These are phyloP conservation scores for Aegilops umbellulata DNA, from an alignment of 176 grass and related monocot genomes.

Conservation along the genomic window DNA sequence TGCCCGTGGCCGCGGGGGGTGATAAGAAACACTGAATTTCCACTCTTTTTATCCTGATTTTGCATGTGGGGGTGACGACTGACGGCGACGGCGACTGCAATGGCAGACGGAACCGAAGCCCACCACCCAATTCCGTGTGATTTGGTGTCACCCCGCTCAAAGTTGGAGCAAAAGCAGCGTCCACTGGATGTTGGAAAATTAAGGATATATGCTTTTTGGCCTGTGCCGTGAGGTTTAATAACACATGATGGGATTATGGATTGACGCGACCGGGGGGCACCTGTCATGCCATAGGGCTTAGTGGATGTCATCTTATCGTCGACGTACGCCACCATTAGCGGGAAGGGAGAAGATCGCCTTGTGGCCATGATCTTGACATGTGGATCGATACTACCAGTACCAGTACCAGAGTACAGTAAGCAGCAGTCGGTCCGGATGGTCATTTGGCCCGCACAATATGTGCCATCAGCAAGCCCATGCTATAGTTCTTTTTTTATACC, in stretches of 20 bases:
- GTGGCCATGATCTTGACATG: conserved; percentile 33
- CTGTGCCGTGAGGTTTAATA: conserved; percentile 14
- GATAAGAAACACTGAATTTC: conserved; percentile 39
- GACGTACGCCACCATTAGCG: conserved; percentile 3
- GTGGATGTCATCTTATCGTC: conserved; percentile 36
- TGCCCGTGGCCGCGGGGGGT: background rate
- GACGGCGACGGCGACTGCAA: background rate
- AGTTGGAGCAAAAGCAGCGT: conserved; percentile 24
- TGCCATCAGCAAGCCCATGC: background rate
- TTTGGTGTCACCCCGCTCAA: conserved; percentile 3
- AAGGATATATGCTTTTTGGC: conserved; percentile 27
- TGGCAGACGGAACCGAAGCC: background rate
- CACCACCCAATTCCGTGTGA: background rate
- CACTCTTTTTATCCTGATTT: conserved; percentile 20
- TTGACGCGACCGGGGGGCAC: background rate
- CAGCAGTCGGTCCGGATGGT: background rate
- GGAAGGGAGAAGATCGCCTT: background rate
- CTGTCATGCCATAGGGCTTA: conserved; percentile 26
- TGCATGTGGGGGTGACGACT: conserved; percentile 7
- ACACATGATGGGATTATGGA: conserved; percentile 24
- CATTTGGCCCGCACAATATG: background rate
- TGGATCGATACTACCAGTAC: background rate
- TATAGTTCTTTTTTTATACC: background rate
- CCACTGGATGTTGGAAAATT: conserved; percentile 26
- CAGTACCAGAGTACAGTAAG: background rate